phyloP scores from a whole-genome alignment of 441 rosid species.

The Corymbia citriodora region DNA sequence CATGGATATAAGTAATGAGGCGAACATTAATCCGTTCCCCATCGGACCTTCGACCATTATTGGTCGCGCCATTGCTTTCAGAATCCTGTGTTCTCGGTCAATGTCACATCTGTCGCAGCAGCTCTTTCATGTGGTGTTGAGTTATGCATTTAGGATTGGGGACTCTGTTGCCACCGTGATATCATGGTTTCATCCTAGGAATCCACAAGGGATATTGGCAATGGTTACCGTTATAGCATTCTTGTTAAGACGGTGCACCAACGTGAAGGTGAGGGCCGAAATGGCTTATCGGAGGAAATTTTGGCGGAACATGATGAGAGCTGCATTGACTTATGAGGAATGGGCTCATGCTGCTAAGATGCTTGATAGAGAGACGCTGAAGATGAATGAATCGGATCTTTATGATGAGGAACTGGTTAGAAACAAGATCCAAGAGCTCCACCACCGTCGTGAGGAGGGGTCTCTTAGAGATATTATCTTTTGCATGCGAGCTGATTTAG shows the following conservation, averaged over 20 bases:
- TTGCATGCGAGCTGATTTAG: slow-evolving; percentile 93
- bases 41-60: slow-evolving; percentile 85
- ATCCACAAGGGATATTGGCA: slow-evolving; percentile 92
- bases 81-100: slow-evolving; percentile 79
- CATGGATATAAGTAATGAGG: slow-evolving; percentile 91
- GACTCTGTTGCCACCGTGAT: slow-evolving; percentile 35
- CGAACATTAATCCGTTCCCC: slow-evolving; percentile 59
- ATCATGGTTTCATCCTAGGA: slow-evolving; percentile 94
- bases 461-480: slow-evolving; percentile 88
- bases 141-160: slow-evolving; percentile 36
- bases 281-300: slow-evolving; percentile 90
- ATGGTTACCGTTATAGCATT: slow-evolving; percentile 82
- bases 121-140: slow-evolving; percentile 30
- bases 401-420: slow-evolving; percentile 87
- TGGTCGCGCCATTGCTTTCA: slow-evolving; percentile 79
- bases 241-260: slow-evolving; percentile 67
- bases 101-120: slow-evolving; percentile 54
- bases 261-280: slow-evolving; percentile 77
- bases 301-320: slow-evolving; percentile 97
- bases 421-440: slow-evolving; percentile 84
- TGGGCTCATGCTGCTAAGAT: slow-evolving; percentile 99
- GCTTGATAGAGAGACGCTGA: slow-evolving; percentile 80
- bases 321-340: slow-evolving; percentile 87
- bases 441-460: slow-evolving; percentile 76
- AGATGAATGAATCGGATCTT: slow-evolving; percentile 65